These are phyloP conservation scores for Venturia pyrina DNA, from an alignment of 2,329 filamentous ascomycete species.

Conservation along the genomic window DNA sequence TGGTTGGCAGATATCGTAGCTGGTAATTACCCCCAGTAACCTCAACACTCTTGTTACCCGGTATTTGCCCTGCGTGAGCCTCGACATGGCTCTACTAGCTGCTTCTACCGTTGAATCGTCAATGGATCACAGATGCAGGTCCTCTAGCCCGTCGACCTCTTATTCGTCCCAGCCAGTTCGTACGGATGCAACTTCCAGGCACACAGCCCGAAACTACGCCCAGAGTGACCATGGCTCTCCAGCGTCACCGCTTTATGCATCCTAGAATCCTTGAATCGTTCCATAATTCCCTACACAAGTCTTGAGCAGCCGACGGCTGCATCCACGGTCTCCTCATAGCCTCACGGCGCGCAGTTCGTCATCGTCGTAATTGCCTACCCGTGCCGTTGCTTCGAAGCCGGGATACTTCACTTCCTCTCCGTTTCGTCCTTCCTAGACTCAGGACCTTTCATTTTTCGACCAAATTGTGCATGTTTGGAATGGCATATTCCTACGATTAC, in stretches of 20 bases:
- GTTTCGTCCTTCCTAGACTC: neutral
- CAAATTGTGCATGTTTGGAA: neutral
- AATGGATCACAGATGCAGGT: no score
- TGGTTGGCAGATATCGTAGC: no score
- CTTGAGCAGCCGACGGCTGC: neutral
- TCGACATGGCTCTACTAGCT: no score
- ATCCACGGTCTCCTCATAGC: neutral
- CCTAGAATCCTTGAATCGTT: no score
- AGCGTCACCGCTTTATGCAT: constrained; percentile 1
- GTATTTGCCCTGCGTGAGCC: no score
- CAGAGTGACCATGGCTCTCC: neutral
- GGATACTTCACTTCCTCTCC: neutral
- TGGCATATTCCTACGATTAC: constrained; percentile 5
- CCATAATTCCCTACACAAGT: neutral
- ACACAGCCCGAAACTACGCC: neutral
- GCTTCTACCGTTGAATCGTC: no score
- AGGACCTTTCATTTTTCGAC: neutral
- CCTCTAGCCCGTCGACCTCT: no score
- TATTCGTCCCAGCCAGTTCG: neutral
- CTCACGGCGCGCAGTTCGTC: neutral
- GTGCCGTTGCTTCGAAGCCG: neutral
- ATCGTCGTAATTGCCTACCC: neutral
- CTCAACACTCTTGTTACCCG: no score
- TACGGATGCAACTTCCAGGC: neutral
- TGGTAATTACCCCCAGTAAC: no score